phyloP scores from a whole-genome alignment of 2,329 filamentous ascomycete genomes.

The Xylariaceae sp. region DNA sequence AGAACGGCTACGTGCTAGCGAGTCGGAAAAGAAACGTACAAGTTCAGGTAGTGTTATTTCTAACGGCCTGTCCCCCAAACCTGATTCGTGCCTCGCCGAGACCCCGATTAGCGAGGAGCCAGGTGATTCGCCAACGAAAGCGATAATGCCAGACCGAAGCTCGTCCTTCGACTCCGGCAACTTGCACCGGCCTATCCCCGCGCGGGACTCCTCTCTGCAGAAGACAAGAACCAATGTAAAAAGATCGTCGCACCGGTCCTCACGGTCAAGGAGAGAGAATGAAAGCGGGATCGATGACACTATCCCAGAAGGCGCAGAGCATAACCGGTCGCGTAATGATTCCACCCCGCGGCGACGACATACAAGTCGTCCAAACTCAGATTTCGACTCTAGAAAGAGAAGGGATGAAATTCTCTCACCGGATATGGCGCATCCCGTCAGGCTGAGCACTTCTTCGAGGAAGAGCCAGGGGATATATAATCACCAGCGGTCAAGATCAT shows the following conservation, averaged over 20 bases:
- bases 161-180: constrained; percentile 29
- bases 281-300: constrained; percentile 41
- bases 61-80: constrained; percentile 40
- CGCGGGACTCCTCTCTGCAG: constrained; percentile 68
- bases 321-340: constrained; percentile 21
- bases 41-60: constrained; percentile 45
- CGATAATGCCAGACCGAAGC: constrained; percentile 20
- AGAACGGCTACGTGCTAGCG: constrained; percentile 65
- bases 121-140: constrained; percentile 20
- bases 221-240: constrained; percentile 57
- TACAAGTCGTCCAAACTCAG: constrained; percentile 27
- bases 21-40: constrained; percentile 62
- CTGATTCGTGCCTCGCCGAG: constrained; percentile 56
- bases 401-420: constrained; percentile 35
- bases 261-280: constrained; percentile 53
- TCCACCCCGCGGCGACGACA: constrained; percentile 29
- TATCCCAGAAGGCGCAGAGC: constrained; percentile 49
- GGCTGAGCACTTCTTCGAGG: constrained; percentile 25
- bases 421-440: constrained; percentile 35
- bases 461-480: constrained; percentile 26
- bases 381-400: constrained; percentile 27
- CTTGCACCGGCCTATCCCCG: constrained; percentile 53
- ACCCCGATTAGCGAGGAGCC: constrained; percentile 61
- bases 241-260: constrained; percentile 54
- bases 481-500: constrained; percentile 29